phyloP scores from a whole-genome alignment of 306 rosid genomes.

The Vigna angularis region DNA sequence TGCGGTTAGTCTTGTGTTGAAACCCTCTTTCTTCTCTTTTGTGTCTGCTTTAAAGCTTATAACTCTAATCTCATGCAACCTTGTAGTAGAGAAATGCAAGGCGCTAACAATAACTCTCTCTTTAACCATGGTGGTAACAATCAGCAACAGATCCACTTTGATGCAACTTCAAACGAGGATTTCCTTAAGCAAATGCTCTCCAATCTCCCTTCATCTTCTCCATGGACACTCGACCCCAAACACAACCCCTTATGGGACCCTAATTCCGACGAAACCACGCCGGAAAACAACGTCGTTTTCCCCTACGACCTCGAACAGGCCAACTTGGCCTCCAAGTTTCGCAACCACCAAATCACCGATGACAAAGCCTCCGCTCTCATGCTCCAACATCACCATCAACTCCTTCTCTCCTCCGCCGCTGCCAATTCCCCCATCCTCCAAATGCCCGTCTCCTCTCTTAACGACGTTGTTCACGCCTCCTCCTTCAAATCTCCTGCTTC shows the following conservation, averaged over 20 bases:
- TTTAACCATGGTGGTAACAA: conserved; percentile 46
- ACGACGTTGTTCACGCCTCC: conserved; percentile 72
- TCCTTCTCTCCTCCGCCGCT: conserved; percentile 55
- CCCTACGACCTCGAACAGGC: conserved; percentile 63
- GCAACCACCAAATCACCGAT: conserved; percentile 73
- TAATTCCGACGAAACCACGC: conserved; percentile 44
- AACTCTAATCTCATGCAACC: conserved; percentile 54
- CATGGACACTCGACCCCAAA: conserved; percentile 65
- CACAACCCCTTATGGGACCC: conserved; percentile 64
- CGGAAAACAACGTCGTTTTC: conserved; percentile 47
- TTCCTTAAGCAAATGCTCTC: conserved; percentile 93
- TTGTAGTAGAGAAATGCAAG: conserved; percentile 72
- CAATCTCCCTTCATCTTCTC: conserved; percentile 56
- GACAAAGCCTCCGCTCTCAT: conserved; percentile 61
- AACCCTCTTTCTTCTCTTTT: background rate
- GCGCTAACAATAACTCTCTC: conserved; percentile 55
- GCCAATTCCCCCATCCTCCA: conserved; percentile 52
- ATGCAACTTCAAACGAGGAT: conserved; percentile 74
- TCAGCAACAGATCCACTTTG: conserved; percentile 52
- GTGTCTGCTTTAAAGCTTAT: background rate
- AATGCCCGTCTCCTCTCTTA: conserved; percentile 61
- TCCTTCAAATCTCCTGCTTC: conserved; percentile 65
- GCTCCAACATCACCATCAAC: conserved; percentile 75
- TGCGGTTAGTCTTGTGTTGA: background rate
- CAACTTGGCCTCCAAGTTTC: conserved; percentile 71